Evolutionary conservation across 2,329 filamentous ascomycete species (phyloP).

Genomic region (Acarospora socialis): DNA sequence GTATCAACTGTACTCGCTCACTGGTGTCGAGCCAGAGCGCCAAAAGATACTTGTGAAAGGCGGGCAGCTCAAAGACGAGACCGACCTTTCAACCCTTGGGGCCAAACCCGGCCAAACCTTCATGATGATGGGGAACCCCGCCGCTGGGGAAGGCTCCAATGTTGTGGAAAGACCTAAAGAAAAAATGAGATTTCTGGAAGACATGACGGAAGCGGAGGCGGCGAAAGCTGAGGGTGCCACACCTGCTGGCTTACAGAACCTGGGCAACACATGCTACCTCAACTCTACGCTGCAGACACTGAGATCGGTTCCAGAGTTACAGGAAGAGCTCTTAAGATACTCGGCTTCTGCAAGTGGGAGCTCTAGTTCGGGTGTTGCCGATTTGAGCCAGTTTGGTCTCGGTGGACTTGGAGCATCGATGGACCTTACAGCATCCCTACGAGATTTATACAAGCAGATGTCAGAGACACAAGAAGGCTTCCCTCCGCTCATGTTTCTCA

Average conservation of each 20-base stretch:
- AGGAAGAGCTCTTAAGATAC: slow-evolving; percentile 59
- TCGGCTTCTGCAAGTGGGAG: slow-evolving; percentile 22
- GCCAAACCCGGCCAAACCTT: slow-evolving; percentile 76
- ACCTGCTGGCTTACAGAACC: slow-evolving; percentile 76
- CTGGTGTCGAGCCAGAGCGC: slow-evolving; percentile 86
- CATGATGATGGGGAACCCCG: slow-evolving; percentile 93
- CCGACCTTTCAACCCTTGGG: slow-evolving; percentile 66
- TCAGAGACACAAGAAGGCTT: slow-evolving; percentile 77
- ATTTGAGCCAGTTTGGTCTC: slow-evolving; percentile 40
- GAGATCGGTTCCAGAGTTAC: slow-evolving; percentile 77
- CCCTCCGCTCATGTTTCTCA: slow-evolving; percentile 68
- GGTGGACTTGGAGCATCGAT: slow-evolving; percentile 44
- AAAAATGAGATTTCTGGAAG: slow-evolving; percentile 77
- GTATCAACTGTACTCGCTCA: slow-evolving; percentile 86
- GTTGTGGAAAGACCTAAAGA: slow-evolving; percentile 61
- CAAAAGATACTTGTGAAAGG: slow-evolving; percentile 95
- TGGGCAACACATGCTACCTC: slow-evolving; percentile 97
- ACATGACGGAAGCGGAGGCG: slow-evolving; percentile 91
- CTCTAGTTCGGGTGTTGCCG: slow-evolving; percentile 24
- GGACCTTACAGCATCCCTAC: slow-evolving; percentile 64
- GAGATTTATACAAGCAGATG: slow-evolving; percentile 81
- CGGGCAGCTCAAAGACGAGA: slow-evolving; percentile 89
- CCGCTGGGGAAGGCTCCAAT: slow-evolving; percentile 43
- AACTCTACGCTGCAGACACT: slow-evolving; percentile 94
- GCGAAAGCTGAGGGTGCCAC: slow-evolving; percentile 71